Evolutionary conservation across 352 stramenopile genomes (phyloP).

Genomic region (Aphanomyces cochlioides): DNA sequence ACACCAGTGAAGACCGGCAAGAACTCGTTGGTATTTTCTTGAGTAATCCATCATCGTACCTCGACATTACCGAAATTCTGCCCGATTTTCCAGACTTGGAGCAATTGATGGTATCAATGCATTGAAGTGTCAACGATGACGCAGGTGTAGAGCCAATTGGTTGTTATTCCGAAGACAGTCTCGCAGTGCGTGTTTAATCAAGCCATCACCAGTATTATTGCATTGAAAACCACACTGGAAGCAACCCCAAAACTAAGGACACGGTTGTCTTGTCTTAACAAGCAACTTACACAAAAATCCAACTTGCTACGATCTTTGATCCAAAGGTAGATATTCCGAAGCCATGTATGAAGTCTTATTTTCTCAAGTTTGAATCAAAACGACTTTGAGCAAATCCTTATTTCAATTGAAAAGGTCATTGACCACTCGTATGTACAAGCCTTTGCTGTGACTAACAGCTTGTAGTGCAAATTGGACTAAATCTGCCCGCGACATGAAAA

Average conservation of each 20-base stretch:
- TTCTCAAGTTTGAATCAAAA: slow-evolving; percentile 48
- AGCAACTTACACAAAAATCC: slow-evolving; percentile 39
- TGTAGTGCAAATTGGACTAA: slow-evolving; percentile 43
- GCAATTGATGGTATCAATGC: slow-evolving; percentile 50
- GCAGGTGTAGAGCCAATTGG: slow-evolving; percentile 48
- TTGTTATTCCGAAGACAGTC: slow-evolving; percentile 73
- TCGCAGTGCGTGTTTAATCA: slow-evolving; percentile 63
- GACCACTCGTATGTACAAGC: slow-evolving; percentile 40
- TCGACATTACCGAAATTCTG: slow-evolving; percentile 72
- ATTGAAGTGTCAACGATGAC: neutral
- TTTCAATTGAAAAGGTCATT: slow-evolving; percentile 68
- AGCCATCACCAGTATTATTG: slow-evolving; percentile 73
- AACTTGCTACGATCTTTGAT: slow-evolving; percentile 61
- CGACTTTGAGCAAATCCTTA: slow-evolving; percentile 47
- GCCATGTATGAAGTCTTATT: neutral
- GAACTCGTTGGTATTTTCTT: slow-evolving; percentile 69
- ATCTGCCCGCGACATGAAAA: slow-evolving; percentile 71
- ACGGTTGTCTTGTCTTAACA: slow-evolving; percentile 43
- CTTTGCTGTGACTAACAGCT: slow-evolving; percentile 38
- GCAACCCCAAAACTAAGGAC: slow-evolving; percentile 50
- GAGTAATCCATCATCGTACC: slow-evolving; percentile 77
- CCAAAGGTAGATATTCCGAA: slow-evolving; percentile 41
- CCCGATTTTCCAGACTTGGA: slow-evolving; percentile 71
- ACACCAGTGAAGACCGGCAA: slow-evolving; percentile 55
- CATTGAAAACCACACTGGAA: slow-evolving; percentile 79